phyloP scores from a whole-genome alignment of 345 rosid genomes.

The Populus pruinosa region DNA sequence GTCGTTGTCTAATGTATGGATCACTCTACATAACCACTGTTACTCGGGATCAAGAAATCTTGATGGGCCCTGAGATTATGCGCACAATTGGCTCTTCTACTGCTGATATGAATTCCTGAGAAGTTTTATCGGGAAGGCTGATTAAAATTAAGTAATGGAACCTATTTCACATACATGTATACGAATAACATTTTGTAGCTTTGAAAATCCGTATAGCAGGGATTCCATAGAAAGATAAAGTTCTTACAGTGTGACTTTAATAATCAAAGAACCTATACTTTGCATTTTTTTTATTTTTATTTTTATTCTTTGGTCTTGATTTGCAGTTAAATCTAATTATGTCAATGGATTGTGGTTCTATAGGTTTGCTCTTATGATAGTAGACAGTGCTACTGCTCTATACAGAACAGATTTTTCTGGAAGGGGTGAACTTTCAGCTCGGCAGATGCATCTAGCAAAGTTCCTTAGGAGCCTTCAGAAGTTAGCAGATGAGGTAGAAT shows the following conservation, averaged over 20 bases:
- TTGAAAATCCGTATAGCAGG: not conserved
- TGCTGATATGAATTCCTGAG: not conserved
- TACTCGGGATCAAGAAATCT: not conserved
- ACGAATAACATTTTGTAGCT: not conserved
- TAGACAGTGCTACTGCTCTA: constrained; percentile 92
- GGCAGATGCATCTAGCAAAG: constrained; percentile 99
- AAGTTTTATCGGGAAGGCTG: not conserved
- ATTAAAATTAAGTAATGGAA: not conserved
- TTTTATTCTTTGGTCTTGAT: not conserved
- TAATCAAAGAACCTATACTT: not conserved
- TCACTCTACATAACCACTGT: not conserved
- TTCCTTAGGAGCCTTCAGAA: constrained; percentile 94
- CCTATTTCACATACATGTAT: not conserved
- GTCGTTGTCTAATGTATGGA: not conserved
- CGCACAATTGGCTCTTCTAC: not conserved
- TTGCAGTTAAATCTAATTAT: not conserved
- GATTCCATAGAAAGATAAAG: not conserved
- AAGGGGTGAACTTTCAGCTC: constrained; percentile 91
- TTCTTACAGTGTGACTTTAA: not conserved
- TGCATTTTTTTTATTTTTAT: not conserved
- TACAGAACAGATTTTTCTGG: constrained; percentile 95
- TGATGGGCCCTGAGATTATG: not conserved
- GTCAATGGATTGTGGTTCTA: not conserved
- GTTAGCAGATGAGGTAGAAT: constrained; percentile 84
- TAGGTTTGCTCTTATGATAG: constrained; percentile 94